Percentiles rank a stretch among this genome's conserved stretches.
These are phyloP conservation scores for Oleoguttula mirabilis DNA, from an alignment of 495 filamentous ascomycete species.

Conservation along the genomic window DNA sequence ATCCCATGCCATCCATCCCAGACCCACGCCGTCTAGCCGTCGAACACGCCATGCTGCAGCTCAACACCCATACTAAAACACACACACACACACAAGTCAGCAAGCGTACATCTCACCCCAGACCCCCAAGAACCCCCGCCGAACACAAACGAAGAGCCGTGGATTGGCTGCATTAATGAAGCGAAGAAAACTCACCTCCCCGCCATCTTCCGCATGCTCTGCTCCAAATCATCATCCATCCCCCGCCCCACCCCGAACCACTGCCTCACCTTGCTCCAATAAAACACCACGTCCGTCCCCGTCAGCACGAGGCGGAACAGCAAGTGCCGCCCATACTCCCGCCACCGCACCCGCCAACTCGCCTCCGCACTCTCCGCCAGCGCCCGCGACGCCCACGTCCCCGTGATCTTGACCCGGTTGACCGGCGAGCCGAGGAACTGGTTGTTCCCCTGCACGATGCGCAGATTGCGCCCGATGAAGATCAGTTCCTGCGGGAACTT, in stretches of 20 bases:
- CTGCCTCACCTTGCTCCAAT: slow-evolving; percentile 63
- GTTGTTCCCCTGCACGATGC: slow-evolving; percentile 78
- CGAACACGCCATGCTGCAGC: slow-evolving; percentile 73
- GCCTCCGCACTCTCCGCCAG: slow-evolving; percentile 58
- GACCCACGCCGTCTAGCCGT: too few species aligned
- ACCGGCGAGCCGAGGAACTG: slow-evolving; percentile 84
- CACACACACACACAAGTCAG: too few species aligned
- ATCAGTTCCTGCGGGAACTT: slow-evolving; percentile 90
- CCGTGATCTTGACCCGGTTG: slow-evolving; percentile 90
- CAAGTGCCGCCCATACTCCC: slow-evolving; percentile 55
- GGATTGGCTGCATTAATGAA: not conserved
- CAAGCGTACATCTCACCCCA: too few species aligned
- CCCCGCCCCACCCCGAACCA: slow-evolving; percentile 60
- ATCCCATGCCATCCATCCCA: too few species aligned
- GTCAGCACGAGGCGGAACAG: slow-evolving; percentile 70
- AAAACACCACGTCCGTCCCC: slow-evolving; percentile 71
- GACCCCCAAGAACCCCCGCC: too few species aligned
- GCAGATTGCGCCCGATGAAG: slow-evolving; percentile 89
- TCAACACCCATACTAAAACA: slow-evolving; percentile 56
- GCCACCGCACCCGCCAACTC: slow-evolving; percentile 41
- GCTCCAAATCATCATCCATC: slow-evolving; percentile 91
- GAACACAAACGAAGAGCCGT: too few species aligned
- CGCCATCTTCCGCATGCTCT: slow-evolving; percentile 70
- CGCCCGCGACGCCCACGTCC: slow-evolving; percentile 72
- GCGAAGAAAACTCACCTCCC: slow-evolving; percentile 44